Conservation (phyloP, 257 asterid species). For the Coffea eugenioides region DNA sequence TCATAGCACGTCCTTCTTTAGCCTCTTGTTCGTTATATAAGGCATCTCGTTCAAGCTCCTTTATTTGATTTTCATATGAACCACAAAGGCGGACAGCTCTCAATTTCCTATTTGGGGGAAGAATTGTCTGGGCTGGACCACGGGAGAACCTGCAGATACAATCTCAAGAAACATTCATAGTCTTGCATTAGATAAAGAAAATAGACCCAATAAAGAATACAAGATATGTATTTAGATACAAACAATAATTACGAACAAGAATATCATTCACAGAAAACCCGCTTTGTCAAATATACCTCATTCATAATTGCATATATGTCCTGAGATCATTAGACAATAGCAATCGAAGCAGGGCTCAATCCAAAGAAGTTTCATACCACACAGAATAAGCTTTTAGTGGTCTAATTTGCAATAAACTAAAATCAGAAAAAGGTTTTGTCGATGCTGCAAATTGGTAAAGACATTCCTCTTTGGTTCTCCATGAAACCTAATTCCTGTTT, state of each 20-base stretch:
- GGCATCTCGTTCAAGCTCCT: conserved; percentile 56
- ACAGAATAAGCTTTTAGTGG: neutral
- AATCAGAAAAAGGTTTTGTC: neutral
- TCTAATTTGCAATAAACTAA: neutral
- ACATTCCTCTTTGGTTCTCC: too few species aligned
- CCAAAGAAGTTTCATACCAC: neutral
- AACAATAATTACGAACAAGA: neutral
- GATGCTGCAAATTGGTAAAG: too few species aligned
- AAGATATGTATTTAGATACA: neutral
- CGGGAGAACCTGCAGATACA: conserved; percentile 69
- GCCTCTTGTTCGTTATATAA: conserved; percentile 38
- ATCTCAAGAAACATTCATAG: neutral
- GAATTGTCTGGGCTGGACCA: conserved; percentile 76
- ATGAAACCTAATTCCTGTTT: too few species aligned
- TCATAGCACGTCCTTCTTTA: conserved; percentile 46
- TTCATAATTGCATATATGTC: neutral
- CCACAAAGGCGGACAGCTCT: conserved; percentile 82
- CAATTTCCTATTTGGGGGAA: conserved; percentile 63
- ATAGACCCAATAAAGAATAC: neutral
- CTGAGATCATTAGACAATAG: neutral
- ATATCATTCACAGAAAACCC: neutral
- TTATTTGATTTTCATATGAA: conserved; percentile 73
- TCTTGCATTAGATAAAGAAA: neutral
- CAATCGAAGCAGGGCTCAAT: neutral
- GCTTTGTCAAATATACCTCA: neutral